Percentiles rank a stretch among this genome's conserved stretches.
These are phyloP conservation scores for Aureobasidium sp. DNA, from an alignment of 2,329 filamentous ascomycete species.

Conservation along the genomic window DNA sequence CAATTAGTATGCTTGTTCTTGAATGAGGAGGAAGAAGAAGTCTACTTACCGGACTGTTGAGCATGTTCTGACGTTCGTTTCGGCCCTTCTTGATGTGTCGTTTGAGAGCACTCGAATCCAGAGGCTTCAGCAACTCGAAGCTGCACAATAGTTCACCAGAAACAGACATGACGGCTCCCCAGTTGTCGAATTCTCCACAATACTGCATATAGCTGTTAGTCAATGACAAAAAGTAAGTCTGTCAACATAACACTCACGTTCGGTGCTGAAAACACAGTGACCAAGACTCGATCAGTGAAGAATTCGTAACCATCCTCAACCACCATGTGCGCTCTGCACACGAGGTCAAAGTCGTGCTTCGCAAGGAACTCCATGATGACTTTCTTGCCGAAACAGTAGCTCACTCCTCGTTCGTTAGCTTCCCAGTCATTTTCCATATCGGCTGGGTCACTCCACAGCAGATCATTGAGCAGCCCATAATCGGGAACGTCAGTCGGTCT, in stretches of 20 bases:
- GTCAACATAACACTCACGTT: constrained; percentile 61
- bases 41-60: constrained; percentile 84
- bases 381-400: constrained; percentile 97
- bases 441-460: constrained; percentile 94
- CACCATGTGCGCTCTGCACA: constrained; percentile 97
- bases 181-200: constrained; percentile 98
- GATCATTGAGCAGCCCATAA: constrained; percentile 88
- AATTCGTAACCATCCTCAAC: constrained; percentile 99
- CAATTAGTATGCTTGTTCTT: constrained; percentile 12
- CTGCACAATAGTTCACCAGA: constrained; percentile 89
- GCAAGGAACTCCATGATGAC: constrained; percentile 95
- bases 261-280: constrained; percentile 95
- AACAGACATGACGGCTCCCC: constrained; percentile 98
- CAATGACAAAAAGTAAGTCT: background rate
- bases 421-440: constrained; percentile 97
- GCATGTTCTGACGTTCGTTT: constrained; percentile 88
- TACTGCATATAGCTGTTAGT: constrained; percentile 53
- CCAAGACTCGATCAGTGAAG: constrained; percentile 88
- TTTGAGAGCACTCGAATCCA: constrained; percentile 93
- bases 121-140: constrained; percentile 91
- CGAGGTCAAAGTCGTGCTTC: constrained; percentile 91
- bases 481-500: constrained; percentile 95
- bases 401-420: constrained; percentile 91
- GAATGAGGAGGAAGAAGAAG: background rate
- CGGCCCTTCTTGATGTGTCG: constrained; percentile 98